Evolutionary conservation across 805 yeast species (phyloP), one percentile per base, ranked within the genome.

Genomic region (Candida boleticola): DNA sequence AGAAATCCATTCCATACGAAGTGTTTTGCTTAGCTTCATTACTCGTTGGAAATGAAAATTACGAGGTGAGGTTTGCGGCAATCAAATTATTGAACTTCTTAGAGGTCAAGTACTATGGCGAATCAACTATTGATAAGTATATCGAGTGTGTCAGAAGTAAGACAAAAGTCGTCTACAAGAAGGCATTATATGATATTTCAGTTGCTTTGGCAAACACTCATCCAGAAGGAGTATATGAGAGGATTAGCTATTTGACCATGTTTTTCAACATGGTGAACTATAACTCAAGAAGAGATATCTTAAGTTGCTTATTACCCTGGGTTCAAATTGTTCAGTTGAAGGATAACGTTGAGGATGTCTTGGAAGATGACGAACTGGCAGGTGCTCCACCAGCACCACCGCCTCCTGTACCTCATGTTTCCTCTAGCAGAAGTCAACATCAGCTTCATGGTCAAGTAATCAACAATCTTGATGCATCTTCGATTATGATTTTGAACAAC

Each of bases 291-390:
- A 78, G 87, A 44, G 97, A 90, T 58, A 74, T 92, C 10, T 64
- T 92, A 42, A 81, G 93, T 0, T 82, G 90, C 19, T 61, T 93
- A 39, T 68, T 88, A 7, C 97, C 99, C 1, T 93, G 98, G 97
- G 79, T 90, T n/a, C 93, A 86, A 54, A 79, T 83, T 2, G 82
- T 90, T 34, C 86, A 83, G 35, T 68, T 92, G 42, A 76, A 76
- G 16, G 35, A 31, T 11, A 31, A 31, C 5, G 35, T 17, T 5
- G 35, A 31, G 16, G 35, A 31, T 7, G 5, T 17, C 9, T 31
- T 31, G 16, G 35, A 31, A 6, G 35, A 31, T 20, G 35, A 31
- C 13, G 31, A 27, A 36, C 26, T 36, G 17, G 18, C 14, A 13
- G 35, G 29, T 22, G 29, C 29, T n/a, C 34, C 30, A 31, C 17